Conservation (phyloP, 305 asterid genomes). For the Solanum hybrid region DNA sequence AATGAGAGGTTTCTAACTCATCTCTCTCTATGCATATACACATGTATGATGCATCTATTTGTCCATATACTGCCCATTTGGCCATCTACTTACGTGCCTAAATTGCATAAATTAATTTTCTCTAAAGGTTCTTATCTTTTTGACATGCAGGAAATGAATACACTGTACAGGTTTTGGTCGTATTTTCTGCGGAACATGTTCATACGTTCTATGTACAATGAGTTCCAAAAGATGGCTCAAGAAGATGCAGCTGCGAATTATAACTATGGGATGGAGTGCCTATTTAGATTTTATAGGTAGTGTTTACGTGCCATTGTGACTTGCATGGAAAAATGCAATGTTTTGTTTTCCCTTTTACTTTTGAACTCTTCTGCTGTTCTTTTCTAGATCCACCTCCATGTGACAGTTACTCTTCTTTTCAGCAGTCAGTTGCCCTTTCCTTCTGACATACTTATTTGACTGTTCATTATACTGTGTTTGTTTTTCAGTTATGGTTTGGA, state of each 20-base stretch:
- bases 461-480: background rate
- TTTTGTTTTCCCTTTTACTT: background rate
- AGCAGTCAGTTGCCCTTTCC: background rate
- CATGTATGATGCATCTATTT: background rate
- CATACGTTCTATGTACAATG: conserved; percentile 69
- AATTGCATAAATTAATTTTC: background rate
- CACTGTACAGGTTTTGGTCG: conserved; percentile 82
- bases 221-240: conserved; percentile 58
- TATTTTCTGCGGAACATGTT: conserved; percentile 66
- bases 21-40: background rate
- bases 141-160: conserved; percentile 84
- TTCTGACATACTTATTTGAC: background rate
- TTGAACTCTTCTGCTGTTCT: background rate
- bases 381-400: background rate
- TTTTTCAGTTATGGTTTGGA: conserved; percentile 75
- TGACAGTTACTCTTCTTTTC: background rate
- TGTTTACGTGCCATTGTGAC: background rate
- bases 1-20: background rate
- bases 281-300: conserved; percentile 84
- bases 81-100: background rate
- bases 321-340: background rate
- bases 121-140: background rate
- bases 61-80: background rate
- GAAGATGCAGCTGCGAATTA: conserved; percentile 86
- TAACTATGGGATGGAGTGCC: conserved; percentile 73